Conservation (phyloP, 202 grass and related monocot species). For the Hordeum pubiflorum region DNA sequence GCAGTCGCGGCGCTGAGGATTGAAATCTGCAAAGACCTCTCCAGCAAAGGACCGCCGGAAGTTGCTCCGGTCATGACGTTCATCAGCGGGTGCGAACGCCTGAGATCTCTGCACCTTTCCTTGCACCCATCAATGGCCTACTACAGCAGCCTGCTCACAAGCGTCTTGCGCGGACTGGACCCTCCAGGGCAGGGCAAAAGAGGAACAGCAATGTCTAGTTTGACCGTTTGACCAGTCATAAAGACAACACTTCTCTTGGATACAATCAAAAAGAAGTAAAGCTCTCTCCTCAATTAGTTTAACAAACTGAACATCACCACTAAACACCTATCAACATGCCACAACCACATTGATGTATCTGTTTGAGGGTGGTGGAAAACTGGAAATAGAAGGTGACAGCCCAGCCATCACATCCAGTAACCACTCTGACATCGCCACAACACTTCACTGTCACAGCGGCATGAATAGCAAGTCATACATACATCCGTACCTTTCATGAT, state of each 20-base stretch:
- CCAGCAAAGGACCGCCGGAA: background rate
- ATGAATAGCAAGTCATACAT: background rate
- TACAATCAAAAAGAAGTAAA: background rate
- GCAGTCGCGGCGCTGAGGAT: background rate
- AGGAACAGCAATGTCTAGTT: background rate
- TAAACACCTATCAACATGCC: background rate
- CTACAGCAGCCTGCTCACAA: background rate
- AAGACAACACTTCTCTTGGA: background rate
- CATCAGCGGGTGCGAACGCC: background rate
- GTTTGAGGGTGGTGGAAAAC: background rate
- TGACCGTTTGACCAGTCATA: background rate
- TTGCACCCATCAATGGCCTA: background rate
- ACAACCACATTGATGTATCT: background rate
- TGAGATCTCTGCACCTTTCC: background rate
- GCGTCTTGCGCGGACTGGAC: background rate
- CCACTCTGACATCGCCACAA: background rate
- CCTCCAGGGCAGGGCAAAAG: background rate
- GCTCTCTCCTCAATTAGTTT: background rate
- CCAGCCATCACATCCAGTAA: background rate
- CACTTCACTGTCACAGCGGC: background rate
- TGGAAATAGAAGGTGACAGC: background rate
- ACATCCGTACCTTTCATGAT: slow-evolving; percentile 65
- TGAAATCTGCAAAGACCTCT: background rate
- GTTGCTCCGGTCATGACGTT: background rate
- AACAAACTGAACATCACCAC: background rate